These are phyloP conservation scores for Xylariaceae sp. DNA, from an alignment of 2,329 filamentous ascomycete species.

Conservation along the genomic window DNA sequence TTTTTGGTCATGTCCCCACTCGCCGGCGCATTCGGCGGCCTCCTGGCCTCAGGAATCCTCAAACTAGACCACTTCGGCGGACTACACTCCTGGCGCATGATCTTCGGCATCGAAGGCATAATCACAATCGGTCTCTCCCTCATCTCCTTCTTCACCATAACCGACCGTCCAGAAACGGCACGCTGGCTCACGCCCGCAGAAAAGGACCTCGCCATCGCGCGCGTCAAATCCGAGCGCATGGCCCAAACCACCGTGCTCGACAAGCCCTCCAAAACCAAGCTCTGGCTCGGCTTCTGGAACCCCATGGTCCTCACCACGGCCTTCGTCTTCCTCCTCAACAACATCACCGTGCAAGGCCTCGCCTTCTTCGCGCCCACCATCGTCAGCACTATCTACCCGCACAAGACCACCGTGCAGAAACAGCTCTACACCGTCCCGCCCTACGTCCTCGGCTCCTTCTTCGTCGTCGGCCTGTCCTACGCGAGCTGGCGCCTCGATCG, in stretches of 20 bases:
- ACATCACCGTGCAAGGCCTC: conserved; percentile 64
- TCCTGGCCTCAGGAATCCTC: conserved; percentile 60
- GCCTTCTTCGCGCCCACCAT: conserved; percentile 68
- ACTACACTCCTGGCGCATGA: conserved; percentile 29
- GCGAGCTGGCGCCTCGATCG: conserved; percentile 56
- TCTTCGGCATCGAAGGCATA: conserved; percentile 42
- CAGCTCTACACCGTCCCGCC: conserved; percentile 68
- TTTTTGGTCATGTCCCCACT: conserved; percentile 68
- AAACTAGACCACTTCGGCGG: conserved; percentile 49
- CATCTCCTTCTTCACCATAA: conserved; percentile 58
- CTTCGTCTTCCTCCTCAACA: conserved; percentile 29
- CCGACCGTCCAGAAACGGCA: conserved; percentile 63
- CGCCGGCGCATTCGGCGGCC: conserved; percentile 65
- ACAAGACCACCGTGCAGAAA: conserved; percentile 52
- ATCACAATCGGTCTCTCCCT: conserved; percentile 49
- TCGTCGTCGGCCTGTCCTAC: conserved; percentile 57
- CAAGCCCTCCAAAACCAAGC: conserved; percentile 54
- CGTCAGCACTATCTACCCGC: conserved; percentile 61
- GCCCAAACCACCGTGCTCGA: conserved; percentile 59
- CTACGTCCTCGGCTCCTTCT: conserved; percentile 63
- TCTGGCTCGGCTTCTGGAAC: conserved; percentile 56
- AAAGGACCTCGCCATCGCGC: conserved; percentile 59
- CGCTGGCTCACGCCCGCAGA: conserved; percentile 61
- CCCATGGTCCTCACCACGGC: conserved; percentile 42
- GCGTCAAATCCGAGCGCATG: conserved; percentile 64